Conservation (phyloP, 1,284 basidiomycete species). For the Papiliotrema nemorosa region DNA sequence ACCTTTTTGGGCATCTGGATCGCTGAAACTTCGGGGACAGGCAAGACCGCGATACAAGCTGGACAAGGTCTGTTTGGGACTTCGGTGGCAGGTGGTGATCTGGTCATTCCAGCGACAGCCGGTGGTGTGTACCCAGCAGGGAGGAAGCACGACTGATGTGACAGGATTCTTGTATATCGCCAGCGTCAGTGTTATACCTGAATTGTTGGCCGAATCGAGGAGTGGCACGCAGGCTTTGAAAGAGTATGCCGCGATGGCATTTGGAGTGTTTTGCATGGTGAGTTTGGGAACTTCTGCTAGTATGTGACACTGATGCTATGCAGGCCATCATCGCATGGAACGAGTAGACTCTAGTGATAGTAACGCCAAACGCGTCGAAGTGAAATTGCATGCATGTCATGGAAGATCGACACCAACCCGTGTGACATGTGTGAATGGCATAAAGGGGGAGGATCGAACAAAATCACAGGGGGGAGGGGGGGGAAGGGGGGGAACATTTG, state of each 20-base stretch:
- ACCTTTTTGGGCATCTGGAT: slow-evolving; percentile 87
- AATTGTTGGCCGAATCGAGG: slow-evolving; percentile 77
- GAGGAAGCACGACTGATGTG: background rate
- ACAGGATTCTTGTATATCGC: slow-evolving; percentile 85
- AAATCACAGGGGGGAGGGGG: too few species aligned
- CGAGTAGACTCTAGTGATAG: slow-evolving; percentile 59
- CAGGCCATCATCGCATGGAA: slow-evolving; percentile 59
- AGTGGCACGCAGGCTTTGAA: slow-evolving; percentile 78
- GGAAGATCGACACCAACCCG: too few species aligned
- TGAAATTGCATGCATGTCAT: too few species aligned
- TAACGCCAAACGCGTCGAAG: too few species aligned
- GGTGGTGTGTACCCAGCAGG: slow-evolving; percentile 57
- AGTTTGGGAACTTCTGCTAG: slow-evolving; percentile 10
- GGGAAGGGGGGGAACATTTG: too few species aligned
- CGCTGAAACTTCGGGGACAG: slow-evolving; percentile 52
- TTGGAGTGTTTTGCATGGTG: slow-evolving; percentile 84
- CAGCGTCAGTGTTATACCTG: slow-evolving; percentile 81
- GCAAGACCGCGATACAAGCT: slow-evolving; percentile 24
- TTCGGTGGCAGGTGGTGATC: slow-evolving; percentile 67
- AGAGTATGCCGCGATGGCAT: slow-evolving; percentile 61
- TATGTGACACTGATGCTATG: slow-evolving; percentile 1
- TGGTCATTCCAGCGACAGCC: slow-evolving; percentile 80
- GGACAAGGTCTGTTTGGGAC: slow-evolving; percentile 76
- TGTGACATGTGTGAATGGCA: too few species aligned
- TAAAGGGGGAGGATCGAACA: too few species aligned